Conservation (phyloP, 2,329 filamentous ascomycete genomes). For the Diplodia seriata region DNA sequence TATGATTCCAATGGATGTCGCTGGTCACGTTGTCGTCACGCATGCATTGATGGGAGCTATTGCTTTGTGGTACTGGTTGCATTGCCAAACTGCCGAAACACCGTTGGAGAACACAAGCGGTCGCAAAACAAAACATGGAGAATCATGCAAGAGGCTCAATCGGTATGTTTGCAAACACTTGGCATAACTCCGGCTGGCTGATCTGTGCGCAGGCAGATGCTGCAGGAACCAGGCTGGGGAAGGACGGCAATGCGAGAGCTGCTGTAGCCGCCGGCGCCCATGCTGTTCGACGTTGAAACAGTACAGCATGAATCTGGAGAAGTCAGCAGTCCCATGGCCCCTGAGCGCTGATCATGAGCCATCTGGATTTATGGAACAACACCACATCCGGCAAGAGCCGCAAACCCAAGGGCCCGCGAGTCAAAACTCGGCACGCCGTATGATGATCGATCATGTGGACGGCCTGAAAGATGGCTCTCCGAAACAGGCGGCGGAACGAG, state of each 20-base stretch:
- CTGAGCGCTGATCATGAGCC: conserved; percentile 16
- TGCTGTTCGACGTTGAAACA: conserved; percentile 25
- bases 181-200: not conserved
- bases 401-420: not conserved
- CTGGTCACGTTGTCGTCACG: not conserved
- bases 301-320: conserved; percentile 15
- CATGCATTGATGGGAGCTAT: conserved; percentile 9
- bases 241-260: conserved; percentile 1
- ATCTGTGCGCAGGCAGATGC: not conserved
- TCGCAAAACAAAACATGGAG: not conserved
- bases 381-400: not conserved
- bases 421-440: not conserved
- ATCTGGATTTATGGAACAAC: not conserved
- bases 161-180: conserved; percentile 10
- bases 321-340: conserved; percentile 2
- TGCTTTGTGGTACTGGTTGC: conserved; percentile 18
- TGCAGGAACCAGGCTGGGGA: conserved; percentile 14
- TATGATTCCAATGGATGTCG: not conserved
- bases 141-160: not conserved
- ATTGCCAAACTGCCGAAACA: not conserved
- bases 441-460: conserved; percentile 16
- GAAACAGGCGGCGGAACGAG: not conserved
- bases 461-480: not conserved
- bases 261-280: not conserved
- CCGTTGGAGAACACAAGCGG: not conserved